These are phyloP conservation scores for Garcia nutans DNA, from an alignment of 345 rosid species.

Conservation along the genomic window DNA sequence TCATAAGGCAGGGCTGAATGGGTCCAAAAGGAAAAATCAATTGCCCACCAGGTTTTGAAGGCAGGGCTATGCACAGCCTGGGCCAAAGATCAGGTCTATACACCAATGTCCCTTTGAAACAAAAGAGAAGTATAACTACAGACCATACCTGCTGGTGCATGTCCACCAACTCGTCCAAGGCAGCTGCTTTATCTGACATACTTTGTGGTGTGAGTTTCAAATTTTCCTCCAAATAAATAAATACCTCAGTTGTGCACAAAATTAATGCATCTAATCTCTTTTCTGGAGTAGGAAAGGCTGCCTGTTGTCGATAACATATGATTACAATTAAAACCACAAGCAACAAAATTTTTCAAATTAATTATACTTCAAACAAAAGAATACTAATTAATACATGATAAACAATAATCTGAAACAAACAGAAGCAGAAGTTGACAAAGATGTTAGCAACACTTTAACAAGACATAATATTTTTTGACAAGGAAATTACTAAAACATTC, in stretches of 20 bases:
- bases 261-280: constrained; percentile 87
- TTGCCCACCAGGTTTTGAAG: not conserved
- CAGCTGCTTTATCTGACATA: constrained; percentile 77
- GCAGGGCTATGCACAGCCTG: not conserved
- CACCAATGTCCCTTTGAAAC: not conserved
- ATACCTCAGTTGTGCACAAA: constrained; percentile 66
- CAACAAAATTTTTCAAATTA: not conserved
- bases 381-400: not conserved
- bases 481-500: not conserved
- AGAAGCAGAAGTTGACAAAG: not conserved
- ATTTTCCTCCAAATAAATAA: constrained; percentile 88
- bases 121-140: not conserved
- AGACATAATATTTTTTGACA: not conserved
- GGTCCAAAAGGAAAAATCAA: not conserved
- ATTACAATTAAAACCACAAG: constrained; percentile 21
- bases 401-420: not conserved
- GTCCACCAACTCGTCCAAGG: constrained; percentile 85
- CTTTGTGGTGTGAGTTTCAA: constrained; percentile 75
- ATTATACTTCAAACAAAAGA: not conserved
- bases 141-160: constrained; percentile 85
- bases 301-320: constrained; percentile 48
- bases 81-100: not conserved
- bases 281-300: constrained; percentile 88
- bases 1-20: not conserved
- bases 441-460: not conserved